Evolutionary conservation across 306 rosid species (phyloP).

Genomic region (peach (Prunus persica)): Prunus_persica_NCBIv2 NC_034009.1:42113501-42114000

Average conservation of each 20-base stretch:
- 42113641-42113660: slow-evolving; percentile 49
- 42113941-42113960: not conserved
- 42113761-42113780: slow-evolving; percentile 64
- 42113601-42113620: slow-evolving; percentile 80
- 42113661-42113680: slow-evolving; percentile 18
- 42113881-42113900: not conserved
- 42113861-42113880: not conserved
- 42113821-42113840: not conserved
- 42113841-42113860: not conserved
- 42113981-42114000: not conserved
- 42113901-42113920: not conserved
- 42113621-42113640: slow-evolving; percentile 65
- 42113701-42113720: not conserved
- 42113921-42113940: not conserved
- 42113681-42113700: not conserved
- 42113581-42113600: slow-evolving; percentile 74
- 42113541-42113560: slow-evolving; percentile 65
- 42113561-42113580: slow-evolving; percentile 72
- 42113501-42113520: slow-evolving; percentile 65
- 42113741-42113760: slow-evolving; percentile 57
- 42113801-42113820: slow-evolving; percentile 46
- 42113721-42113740: slow-evolving; percentile 50
- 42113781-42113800: slow-evolving; percentile 55
- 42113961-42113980: not conserved
- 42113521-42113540: slow-evolving; percentile 82